Evolutionary conservation across 768 basidiomycete species (phyloP).

Genomic region (Agrocybe praecox): DNA sequence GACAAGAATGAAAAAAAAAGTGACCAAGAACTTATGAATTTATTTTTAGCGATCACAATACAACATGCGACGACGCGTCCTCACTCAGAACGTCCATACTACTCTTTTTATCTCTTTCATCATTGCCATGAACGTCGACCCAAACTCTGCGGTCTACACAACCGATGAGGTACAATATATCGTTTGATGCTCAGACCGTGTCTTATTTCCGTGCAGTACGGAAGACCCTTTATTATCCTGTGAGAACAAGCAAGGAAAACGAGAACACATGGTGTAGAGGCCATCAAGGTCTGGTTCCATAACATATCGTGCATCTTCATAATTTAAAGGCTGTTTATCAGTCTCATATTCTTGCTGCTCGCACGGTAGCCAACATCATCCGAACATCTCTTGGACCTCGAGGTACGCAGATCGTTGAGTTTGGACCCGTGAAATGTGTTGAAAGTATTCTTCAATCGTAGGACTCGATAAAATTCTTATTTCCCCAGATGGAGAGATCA

Average conservation of each 20-base stretch:
- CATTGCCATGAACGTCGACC: constrained; percentile 35
- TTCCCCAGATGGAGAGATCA: constrained; percentile 97
- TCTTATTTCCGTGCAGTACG: constrained; percentile 59
- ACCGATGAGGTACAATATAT: constrained; percentile 71
- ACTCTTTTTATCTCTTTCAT: constrained; percentile 7
- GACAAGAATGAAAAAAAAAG: constrained; percentile 11
- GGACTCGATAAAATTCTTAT: constrained; percentile 95
- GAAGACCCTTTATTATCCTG: constrained; percentile 96
- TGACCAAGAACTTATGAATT: constrained; percentile 13
- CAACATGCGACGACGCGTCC: constrained; percentile 40
- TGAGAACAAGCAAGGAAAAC: constrained; percentile 94
- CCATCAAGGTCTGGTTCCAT: constrained; percentile 75
- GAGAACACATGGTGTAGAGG: constrained; percentile 88
- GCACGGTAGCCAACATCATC: constrained; percentile 92
- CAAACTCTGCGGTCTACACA: constrained; percentile 75
- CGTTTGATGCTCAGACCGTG: neutral
- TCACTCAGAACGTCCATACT: constrained; percentile 21
- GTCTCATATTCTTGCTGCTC: constrained; percentile 96
- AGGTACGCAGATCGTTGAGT: constrained; percentile 48
- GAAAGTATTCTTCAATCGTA: constrained; percentile 28
- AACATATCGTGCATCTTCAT: constrained; percentile 7
- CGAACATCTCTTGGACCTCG: constrained; percentile 94
- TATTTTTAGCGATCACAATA: constrained; percentile 56
- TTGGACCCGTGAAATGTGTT: neutral
- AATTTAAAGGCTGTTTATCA: constrained; percentile 27